phyloP scores from a whole-genome alignment of 2,329 filamentous ascomycete genomes.

The Penicillium sclerotiorum region DNA sequence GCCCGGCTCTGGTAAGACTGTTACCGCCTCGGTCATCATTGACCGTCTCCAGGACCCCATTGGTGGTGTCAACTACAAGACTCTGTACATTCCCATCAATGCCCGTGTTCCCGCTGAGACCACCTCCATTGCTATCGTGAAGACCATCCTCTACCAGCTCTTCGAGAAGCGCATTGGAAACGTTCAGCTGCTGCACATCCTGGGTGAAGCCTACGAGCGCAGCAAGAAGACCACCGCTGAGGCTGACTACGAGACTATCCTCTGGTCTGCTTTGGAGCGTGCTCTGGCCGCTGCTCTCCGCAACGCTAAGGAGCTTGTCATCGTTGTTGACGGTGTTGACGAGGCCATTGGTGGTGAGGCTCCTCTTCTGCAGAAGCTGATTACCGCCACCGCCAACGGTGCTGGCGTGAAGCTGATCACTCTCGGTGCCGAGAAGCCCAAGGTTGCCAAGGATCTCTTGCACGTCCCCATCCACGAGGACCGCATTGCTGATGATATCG shows the following conservation, averaged over 20 bases:
- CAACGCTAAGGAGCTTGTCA: slow-evolving; percentile 38
- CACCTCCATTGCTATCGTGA: slow-evolving; percentile 35
- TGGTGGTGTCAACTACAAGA: slow-evolving; percentile 36
- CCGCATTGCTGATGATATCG: slow-evolving; percentile 41
- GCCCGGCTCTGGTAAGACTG: slow-evolving; percentile 43
- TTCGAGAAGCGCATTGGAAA: slow-evolving; percentile 45
- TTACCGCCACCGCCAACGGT: slow-evolving; percentile 22
- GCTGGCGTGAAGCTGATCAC: slow-evolving; percentile 34
- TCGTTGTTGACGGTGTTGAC: slow-evolving; percentile 44
- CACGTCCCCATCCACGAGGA: slow-evolving; percentile 33
- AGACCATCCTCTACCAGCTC: slow-evolving; percentile 41
- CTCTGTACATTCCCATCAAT: slow-evolving; percentile 42
- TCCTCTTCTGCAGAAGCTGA: slow-evolving; percentile 32
- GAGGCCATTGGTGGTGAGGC: slow-evolving; percentile 36
- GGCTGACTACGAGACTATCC: slow-evolving; percentile 37
- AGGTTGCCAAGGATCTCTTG: slow-evolving; percentile 10
- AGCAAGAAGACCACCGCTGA: slow-evolving; percentile 25
- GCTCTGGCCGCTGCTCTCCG: slow-evolving; percentile 31
- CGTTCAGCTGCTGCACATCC: slow-evolving; percentile 38
- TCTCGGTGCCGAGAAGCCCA: slow-evolving; percentile 29
- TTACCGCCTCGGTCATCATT: slow-evolving; percentile 42
- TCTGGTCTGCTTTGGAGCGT: slow-evolving; percentile 39
- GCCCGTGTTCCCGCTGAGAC: slow-evolving; percentile 35
- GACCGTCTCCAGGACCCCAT: slow-evolving; percentile 44
- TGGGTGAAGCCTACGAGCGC: slow-evolving; percentile 34